These are phyloP conservation scores for Acidiella bohemica DNA, from an alignment of 495 filamentous ascomycete genomes.

Conservation along the genomic window DNA sequence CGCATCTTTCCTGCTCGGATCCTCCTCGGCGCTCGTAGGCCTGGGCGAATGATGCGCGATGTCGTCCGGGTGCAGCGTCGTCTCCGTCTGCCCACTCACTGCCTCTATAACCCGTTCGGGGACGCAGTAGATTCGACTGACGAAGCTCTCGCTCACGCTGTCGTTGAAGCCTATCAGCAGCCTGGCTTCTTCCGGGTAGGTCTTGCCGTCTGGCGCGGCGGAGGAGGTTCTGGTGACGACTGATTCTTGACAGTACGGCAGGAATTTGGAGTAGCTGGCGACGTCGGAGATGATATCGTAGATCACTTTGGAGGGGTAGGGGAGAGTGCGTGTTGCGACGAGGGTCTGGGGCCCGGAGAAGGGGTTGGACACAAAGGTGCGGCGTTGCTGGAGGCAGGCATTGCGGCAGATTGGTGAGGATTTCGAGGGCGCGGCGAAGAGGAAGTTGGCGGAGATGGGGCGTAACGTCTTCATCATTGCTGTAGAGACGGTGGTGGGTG, in stretches of 20 bases:
- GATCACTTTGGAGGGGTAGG: conserved; percentile 54
- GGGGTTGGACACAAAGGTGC: conserved; percentile 24
- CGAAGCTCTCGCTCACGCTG: conserved; percentile 62
- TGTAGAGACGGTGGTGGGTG: no score
- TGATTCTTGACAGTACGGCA: conserved; percentile 69
- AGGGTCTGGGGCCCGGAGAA: conserved; percentile 40
- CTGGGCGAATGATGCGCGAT: conserved; percentile 28
- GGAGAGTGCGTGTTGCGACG: conserved; percentile 61
- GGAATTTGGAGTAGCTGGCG: conserved; percentile 63
- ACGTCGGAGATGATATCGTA: conserved; percentile 78
- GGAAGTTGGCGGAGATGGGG: background rate
- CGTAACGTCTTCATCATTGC: conserved; percentile 8
- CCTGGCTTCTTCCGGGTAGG: conserved; percentile 60
- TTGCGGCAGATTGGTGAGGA: no score
- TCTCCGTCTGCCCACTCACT: conserved; percentile 45
- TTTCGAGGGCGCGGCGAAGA: background rate
- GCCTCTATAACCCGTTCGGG: conserved; percentile 60
- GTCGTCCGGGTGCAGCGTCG: conserved; percentile 29
- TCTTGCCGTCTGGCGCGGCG: conserved; percentile 30
- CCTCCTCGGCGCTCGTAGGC: conserved; percentile 16
- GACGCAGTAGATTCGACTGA: conserved; percentile 59
- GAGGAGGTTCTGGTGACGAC: conserved; percentile 48
- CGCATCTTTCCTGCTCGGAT: conserved; percentile 30
- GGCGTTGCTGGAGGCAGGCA: conserved; percentile 18
- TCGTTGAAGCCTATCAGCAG: conserved; percentile 74